phyloP scores from a whole-genome alignment of 2,329 filamentous ascomycete species.

The Alternaria solani region DNA sequence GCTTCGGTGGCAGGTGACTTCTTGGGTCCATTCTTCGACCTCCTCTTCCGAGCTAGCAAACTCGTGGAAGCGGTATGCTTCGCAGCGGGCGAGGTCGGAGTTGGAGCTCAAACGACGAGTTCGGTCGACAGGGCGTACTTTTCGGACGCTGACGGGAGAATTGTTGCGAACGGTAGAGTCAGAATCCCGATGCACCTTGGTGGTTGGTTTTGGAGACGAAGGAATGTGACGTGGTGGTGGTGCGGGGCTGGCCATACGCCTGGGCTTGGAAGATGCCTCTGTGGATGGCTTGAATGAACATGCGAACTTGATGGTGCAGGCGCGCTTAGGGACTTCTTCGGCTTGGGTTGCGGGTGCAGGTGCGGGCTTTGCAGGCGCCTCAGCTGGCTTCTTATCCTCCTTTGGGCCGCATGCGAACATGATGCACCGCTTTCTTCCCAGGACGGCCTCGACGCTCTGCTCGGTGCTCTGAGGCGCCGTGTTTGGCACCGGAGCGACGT shows the following conservation, averaged over 20 bases:
- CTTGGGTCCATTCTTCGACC: constrained; percentile 91
- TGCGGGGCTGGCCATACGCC: constrained; percentile 56
- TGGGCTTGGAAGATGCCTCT: constrained; percentile 44
- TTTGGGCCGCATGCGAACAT: constrained; percentile 80
- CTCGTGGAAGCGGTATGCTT: constrained; percentile 78
- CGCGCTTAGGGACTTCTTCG: constrained; percentile 58
- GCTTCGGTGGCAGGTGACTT: constrained; percentile 67
- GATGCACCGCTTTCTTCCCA: constrained; percentile 85
- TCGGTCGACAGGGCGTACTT: constrained; percentile 42
- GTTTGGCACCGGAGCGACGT: constrained; percentile 38
- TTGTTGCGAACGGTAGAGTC: constrained; percentile 60
- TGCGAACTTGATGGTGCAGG: constrained; percentile 76
- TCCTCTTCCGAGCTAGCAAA: constrained; percentile 87
- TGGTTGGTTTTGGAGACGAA: constrained; percentile 40
- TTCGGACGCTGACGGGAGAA: constrained; percentile 56
- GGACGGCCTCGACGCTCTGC: constrained; percentile 66
- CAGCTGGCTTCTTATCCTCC: constrained; percentile 56
- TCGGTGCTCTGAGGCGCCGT: constrained; percentile 54
- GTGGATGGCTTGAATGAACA: constrained; percentile 66
- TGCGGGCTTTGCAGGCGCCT: constrained; percentile 24
- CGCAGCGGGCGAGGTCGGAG: constrained; percentile 60
- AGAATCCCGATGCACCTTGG: constrained; percentile 56
- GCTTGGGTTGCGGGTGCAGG: constrained; percentile 26
- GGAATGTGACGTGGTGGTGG: constrained; percentile 42
- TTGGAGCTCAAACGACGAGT: constrained; percentile 48